These are phyloP conservation scores for Suillus clintonianus DNA, from an alignment of 768 basidiomycete species.

Conservation along the genomic window DNA sequence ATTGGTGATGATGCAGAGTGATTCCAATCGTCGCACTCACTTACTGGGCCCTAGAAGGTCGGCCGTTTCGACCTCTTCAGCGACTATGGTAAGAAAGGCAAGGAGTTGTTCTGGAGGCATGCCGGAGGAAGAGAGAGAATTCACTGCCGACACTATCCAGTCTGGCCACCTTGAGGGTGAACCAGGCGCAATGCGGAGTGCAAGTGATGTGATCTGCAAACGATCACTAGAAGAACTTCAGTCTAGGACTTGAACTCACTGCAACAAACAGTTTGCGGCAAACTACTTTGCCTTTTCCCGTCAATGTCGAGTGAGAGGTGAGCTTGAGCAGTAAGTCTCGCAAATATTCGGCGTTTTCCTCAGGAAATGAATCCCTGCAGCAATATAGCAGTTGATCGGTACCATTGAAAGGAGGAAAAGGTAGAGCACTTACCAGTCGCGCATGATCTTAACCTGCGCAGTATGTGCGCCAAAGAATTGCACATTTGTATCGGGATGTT, in stretches of 20 bases:
- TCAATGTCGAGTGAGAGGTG: constrained; percentile 63
- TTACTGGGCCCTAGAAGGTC: too few species aligned
- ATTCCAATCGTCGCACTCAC: too few species aligned
- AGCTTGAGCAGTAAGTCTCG: too few species aligned
- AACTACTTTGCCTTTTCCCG: constrained; percentile 66
- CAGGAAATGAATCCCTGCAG: too few species aligned
- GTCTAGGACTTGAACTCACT: constrained; percentile 44
- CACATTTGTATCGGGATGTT: constrained; percentile 74
- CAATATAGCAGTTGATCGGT: constrained; percentile 4
- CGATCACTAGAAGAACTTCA: constrained; percentile 7
- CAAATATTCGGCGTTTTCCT: too few species aligned
- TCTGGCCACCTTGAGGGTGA: constrained; percentile 67
- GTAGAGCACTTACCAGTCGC: constrained; percentile 72
- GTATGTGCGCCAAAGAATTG: constrained; percentile 97
- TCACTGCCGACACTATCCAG: constrained; percentile 74
- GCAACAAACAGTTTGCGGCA: constrained; percentile 87
- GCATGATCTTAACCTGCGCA: constrained; percentile 87
- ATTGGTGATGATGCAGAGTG: too few species aligned
- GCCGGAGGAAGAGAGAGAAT: too few species aligned
- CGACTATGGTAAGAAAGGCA: too few species aligned
- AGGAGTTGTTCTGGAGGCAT: too few species aligned
- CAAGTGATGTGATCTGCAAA: constrained; percentile 63
- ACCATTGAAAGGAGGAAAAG: not conserved
- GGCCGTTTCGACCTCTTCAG: too few species aligned
- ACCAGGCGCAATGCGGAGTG: constrained; percentile 66